A percentile compares a stretch with the other conserved stretches of the same genome.
phyloP scores from a whole-genome alignment of 495 filamentous ascomycete genomes.

The Trichocladium antarcticum region DNA sequence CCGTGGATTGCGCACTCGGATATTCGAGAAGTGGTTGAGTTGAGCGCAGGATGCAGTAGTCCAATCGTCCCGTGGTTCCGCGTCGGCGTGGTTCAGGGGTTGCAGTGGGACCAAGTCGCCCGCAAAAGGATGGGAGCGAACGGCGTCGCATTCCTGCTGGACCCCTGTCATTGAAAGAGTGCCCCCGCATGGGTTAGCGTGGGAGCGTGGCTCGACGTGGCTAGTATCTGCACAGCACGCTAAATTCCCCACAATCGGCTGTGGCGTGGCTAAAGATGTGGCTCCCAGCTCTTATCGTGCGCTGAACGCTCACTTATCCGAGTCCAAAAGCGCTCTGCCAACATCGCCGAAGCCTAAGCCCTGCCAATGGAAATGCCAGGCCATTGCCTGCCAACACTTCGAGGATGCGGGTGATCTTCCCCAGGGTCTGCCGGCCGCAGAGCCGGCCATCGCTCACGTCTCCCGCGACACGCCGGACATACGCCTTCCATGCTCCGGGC shows the following conservation, averaged over 20 bases:
- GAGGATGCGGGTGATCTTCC: constrained; percentile 27
- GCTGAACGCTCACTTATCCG: background rate
- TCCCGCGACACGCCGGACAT: constrained; percentile 36
- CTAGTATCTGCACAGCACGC: too few relatives aligned
- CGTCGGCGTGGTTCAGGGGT: constrained; percentile 4
- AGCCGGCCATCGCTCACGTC: background rate
- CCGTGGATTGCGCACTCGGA: background rate
- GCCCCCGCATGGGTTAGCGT: constrained; percentile 2
- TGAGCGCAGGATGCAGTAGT: background rate
- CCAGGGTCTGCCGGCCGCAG: constrained; percentile 16
- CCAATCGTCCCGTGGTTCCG: background rate
- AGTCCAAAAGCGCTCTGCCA: background rate
- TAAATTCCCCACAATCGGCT: background rate
- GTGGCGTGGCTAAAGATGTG: background rate
- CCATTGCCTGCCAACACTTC: constrained; percentile 8
- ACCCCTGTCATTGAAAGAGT: background rate
- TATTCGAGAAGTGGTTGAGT: background rate
- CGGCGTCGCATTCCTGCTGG: background rate
- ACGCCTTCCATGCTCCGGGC: constrained; percentile 67
- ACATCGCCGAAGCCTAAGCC: too few relatives aligned
- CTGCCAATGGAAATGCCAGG: constrained; percentile 10
- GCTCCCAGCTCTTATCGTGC: background rate
- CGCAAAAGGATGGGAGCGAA: constrained; percentile 3
- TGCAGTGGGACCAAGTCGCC: background rate
- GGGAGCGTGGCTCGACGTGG: too few relatives aligned